Evolutionary conservation across 495 filamentous ascomycete species (phyloP), one percentile per base, ranked within the genome.

Genomic region (Zalerion maritima): DNA sequence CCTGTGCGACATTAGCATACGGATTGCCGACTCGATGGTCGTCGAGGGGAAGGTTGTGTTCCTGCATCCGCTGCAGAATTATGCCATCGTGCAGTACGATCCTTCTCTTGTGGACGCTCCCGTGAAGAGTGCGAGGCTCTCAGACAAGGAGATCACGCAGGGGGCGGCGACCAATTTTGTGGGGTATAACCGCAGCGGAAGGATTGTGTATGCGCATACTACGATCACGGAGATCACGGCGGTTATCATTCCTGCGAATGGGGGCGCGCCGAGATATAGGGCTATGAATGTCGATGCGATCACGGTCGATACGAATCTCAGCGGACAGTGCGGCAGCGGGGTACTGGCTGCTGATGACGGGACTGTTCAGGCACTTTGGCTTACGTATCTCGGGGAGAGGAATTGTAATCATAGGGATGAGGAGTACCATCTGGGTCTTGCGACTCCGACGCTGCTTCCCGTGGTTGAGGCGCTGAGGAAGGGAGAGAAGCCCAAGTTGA

Each of bases 51-150:
- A 91, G 51, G 80, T 99, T 10, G 63, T 94, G 13, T 99, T 99
- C 62, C 66, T 99, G 58, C 89, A 99, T 52, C 89, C 89, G n/a
- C 61, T 96, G 18, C 91, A 94, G 47, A 99, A 99, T 51, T 99
- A 94, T 55, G 78, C 76, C 37, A 78, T 99, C 42, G 69, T 99
- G 32, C 79, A 91, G 53, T 99, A 96, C 47, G 89, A 99, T 51
- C 80, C 91, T 2, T 74, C 67, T 19, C 71, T 99, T 1, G 91
- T 96, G 24, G 70, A 91, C 41, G 89, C 91, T 5, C 87, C 91
- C 4, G 83, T 99, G 13, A 64, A 91, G 53, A 86, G 77, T 41
- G 87, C 89, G 14, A 79, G 67, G 44, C 70, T 99, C 28, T 78
- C 84, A 43, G 69, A 62, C 10, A 68, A 84, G 32, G 68, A 67